Base-by-base conservation (phyloP, 495 filamentous ascomycete genomes). In the Penicillium simplicissimum region DNA sequence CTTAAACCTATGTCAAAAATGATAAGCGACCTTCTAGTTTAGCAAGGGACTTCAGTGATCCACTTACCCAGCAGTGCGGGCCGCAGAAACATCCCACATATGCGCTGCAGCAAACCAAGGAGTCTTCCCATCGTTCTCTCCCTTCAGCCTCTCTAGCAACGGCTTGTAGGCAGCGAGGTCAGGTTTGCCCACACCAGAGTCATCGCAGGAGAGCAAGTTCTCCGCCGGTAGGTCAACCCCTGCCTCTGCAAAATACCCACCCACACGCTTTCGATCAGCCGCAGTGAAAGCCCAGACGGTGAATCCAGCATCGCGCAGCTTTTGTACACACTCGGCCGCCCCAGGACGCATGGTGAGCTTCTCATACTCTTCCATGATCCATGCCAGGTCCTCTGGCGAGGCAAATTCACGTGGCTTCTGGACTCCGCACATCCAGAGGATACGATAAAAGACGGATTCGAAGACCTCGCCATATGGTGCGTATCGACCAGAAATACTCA, bases 211-310 rank as follows among this genome's bases (percentile, higher is more conserved):
- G 0, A 74, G 35, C 54, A 79, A 58, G 54, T 76, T 76, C 55
- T 74, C 72, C 15, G 61, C 60, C 6, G 76, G 74, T 57, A 79
- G 60, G 9, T 73, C 69, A 17, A 79, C 49, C 0, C 74, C 78
- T 5, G 63, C 72, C 2, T 67, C 51, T 10, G 67, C 51, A 55
- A 81, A 78, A 55, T 79, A 79, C 8, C 74, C 74, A 9, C 65
- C 51, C 13, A 81, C 76, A 6, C 76, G 58, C 19, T 58, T 65
- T 9, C 64, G 31, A 65, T 79, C 76, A 8, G 71, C 77, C 0
- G 77, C 74, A 5, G 78, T 81, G 11, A 81, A 71, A 1, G 67
- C 70, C 78, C 78, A 81, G 3, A 79, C 67, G 1, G 68, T 78
- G 35, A 79, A 81, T 8, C 76, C 76, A 1, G 66, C 72, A 55